phyloP scores from a whole-genome alignment of 345 rosid species.

The Gossypium arboreum region DNA sequence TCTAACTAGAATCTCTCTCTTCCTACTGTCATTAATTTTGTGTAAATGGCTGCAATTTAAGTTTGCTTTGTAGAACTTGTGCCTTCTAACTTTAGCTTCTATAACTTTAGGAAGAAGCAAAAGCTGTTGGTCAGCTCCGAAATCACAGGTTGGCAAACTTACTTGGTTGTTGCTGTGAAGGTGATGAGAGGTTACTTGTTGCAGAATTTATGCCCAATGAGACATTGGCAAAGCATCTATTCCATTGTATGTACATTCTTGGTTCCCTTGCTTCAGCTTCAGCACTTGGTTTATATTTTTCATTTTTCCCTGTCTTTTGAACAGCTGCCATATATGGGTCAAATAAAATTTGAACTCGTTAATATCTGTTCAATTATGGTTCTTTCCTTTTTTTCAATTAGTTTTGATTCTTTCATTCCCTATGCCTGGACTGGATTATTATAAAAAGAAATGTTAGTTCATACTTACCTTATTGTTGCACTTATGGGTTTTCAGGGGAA shows the following conservation, averaged over 20 bases:
- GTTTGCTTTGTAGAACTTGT: neutral
- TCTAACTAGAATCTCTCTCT: neutral
- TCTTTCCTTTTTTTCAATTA: neutral
- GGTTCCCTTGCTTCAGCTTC: neutral
- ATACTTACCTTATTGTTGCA: neutral
- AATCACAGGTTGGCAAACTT: conserved; percentile 72
- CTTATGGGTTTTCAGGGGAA: conserved; percentile 58
- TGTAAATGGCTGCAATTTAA: neutral
- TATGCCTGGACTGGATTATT: neutral
- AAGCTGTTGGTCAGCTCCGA: conserved; percentile 81
- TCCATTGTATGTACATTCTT: conserved; percentile 60
- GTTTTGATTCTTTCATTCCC: neutral
- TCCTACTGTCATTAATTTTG: conserved; percentile 2
- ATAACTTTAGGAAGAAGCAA: conserved; percentile 72
- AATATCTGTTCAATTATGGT: neutral
- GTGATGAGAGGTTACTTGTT: conserved; percentile 89
- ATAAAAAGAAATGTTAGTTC: neutral
- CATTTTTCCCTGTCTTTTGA: neutral
- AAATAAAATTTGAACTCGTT: neutral
- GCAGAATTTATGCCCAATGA: conserved; percentile 89
- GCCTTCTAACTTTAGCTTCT: conserved; percentile 5
- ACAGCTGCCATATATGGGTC: neutral
- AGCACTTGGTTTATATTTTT: neutral
- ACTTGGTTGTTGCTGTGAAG: conserved; percentile 87
- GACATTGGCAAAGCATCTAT: conserved; percentile 92